These are phyloP conservation scores for Monosporascus ibericus DNA, from an alignment of 2,329 filamentous ascomycete genomes.

Conservation along the genomic window DNA sequence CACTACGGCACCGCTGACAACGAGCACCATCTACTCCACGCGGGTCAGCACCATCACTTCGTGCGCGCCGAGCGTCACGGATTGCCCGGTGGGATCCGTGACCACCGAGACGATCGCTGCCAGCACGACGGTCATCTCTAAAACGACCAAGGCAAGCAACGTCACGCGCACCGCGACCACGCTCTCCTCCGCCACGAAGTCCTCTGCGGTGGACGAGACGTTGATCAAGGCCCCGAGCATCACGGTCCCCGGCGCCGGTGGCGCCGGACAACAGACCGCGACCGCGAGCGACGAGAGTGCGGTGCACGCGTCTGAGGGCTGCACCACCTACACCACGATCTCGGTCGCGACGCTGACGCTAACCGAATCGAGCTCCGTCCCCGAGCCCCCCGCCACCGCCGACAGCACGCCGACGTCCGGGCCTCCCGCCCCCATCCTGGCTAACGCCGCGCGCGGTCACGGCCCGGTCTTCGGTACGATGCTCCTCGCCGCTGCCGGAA, in stretches of 20 bases:
- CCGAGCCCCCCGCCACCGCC: neutral
- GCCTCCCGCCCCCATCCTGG: neutral
- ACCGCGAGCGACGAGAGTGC: neutral
- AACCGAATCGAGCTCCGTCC: neutral
- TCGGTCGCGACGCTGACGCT: neutral
- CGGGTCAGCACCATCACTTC: conserved; percentile 49
- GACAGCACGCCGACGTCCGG: conserved; percentile 1
- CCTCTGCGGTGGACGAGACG: conserved; percentile 1
- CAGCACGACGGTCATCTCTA: conserved; percentile 7
- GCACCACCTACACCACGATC: neutral
- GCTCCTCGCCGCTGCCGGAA: conserved; percentile 4
- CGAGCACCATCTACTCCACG: conserved; percentile 35
- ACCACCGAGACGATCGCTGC: conserved; percentile 15
- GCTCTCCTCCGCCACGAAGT: neutral
- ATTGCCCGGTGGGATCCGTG: conserved; percentile 37
- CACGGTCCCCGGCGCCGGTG: neutral
- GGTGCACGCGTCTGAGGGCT: neutral
- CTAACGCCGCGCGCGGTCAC: conserved; percentile 1
- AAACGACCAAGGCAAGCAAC: neutral
- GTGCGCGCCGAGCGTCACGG: conserved; percentile 42
- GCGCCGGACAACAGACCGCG: neutral
- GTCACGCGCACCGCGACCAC: conserved; percentile 1
- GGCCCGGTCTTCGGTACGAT: conserved; percentile 2
- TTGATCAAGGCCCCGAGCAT: conserved; percentile 1
- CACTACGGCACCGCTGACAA: conserved; percentile 3